Conservation (phyloP, 2,329 filamentous ascomycete genomes). For the Bimuria novae-zelandiae region DNA sequence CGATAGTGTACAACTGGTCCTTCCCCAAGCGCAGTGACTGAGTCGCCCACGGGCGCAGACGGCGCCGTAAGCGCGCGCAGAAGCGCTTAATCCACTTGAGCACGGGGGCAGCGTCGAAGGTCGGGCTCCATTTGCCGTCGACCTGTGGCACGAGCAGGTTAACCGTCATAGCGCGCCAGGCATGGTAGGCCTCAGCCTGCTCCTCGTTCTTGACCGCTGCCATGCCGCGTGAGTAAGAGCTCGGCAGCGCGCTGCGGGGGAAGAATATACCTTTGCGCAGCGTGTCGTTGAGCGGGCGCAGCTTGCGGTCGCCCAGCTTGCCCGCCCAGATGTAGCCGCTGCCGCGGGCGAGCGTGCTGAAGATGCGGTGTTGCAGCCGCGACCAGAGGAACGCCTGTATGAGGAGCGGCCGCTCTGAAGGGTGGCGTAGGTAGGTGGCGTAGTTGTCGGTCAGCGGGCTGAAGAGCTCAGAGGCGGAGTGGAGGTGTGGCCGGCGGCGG, state of each 20-base stretch:
- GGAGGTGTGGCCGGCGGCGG: slow-evolving; percentile 38
- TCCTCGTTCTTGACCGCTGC: slow-evolving; percentile 44
- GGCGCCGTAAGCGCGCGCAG: slow-evolving; percentile 34
- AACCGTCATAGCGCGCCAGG: slow-evolving; percentile 42
- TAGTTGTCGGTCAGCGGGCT: slow-evolving; percentile 41
- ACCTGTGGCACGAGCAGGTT: slow-evolving; percentile 44
- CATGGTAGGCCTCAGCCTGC: slow-evolving; percentile 43
- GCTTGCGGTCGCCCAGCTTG: slow-evolving; percentile 43
- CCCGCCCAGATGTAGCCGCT: slow-evolving; percentile 46
- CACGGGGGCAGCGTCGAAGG: slow-evolving; percentile 41
- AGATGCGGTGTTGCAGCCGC: slow-evolving; percentile 43
- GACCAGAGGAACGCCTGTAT: slow-evolving; percentile 45
- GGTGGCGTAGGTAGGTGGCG: slow-evolving; percentile 37
- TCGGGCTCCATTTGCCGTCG: slow-evolving; percentile 43
- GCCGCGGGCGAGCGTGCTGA: slow-evolving; percentile 41
- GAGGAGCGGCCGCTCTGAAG: slow-evolving; percentile 38
- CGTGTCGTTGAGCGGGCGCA: slow-evolving; percentile 43
- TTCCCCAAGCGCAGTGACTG: slow-evolving; percentile 35
- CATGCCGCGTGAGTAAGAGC: slow-evolving; percentile 10
- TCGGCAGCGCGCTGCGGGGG: slow-evolving; percentile 1
- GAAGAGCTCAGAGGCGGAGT: slow-evolving; percentile 40
- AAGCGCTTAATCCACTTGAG: slow-evolving; percentile 41
- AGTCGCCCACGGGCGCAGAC: slow-evolving; percentile 40
- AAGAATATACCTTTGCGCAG: slow-evolving; percentile 38
- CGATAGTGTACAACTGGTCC: slow-evolving; percentile 39